Evolutionary conservation across 495 filamentous ascomycete species (phyloP), one percentile per base, ranked within the genome.

Genomic region (Venustampulla echinocandica): DNA sequence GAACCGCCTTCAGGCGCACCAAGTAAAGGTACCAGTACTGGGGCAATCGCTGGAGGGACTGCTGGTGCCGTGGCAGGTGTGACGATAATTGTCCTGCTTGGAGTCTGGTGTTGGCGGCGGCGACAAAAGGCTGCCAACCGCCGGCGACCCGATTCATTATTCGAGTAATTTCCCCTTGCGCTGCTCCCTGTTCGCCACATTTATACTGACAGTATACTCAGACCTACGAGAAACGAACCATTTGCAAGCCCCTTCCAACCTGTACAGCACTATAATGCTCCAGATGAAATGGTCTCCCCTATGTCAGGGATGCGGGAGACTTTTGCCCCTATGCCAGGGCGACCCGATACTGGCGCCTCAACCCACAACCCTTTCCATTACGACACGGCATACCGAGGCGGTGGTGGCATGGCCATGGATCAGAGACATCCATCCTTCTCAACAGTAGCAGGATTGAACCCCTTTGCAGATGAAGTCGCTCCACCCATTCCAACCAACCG

Each of bases 31-130:
- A 38, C 21, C 11, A 42, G 23, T 18, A 27, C 41, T 9, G 41
- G 44, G 17, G 28, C 43, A 5, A 46, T 56, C 10, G 45, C 49
- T 10, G 53, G 44, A 22, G 39, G 23, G 19, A 35, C 42, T 6
- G 39, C 52, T 21, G 48, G 34, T 21, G 44, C 39, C 6, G 13
- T 52, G 10, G 53, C 46, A 11, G 43, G 23, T 2, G 15, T 51
- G 1, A 33, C 32, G 3, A 25, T 32, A 14, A 14, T 51, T 9
- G 13, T 34, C 5, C 37, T 39, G 5, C 15, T 44, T 10, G 20
- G 25, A 3, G 41, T 55, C 23, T 35, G 21, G 15, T 38, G 32
- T 20, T 41, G 33, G 5, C 36, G 53, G 10, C 53, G 53, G n/a
- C 24, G 34, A 28, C n/a, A n/a, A n/a, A n/a, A n/a, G n/a, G n/a